Evolutionary conservation across 2,329 filamentous ascomycete genomes (phyloP).

Genomic region (Colletotrichum caudatum): DNA sequence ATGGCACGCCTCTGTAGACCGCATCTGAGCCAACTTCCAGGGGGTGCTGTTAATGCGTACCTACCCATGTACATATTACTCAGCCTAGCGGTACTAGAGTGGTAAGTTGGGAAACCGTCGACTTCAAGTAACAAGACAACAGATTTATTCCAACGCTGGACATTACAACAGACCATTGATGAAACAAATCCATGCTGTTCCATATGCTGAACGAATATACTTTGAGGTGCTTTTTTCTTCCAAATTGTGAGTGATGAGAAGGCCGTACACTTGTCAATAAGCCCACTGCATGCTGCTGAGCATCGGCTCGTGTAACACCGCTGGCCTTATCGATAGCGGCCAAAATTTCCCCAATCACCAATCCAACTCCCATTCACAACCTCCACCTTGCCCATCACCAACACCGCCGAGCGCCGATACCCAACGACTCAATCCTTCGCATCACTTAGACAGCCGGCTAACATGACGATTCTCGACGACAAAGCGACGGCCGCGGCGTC

Average conservation of each 20-base stretch:
- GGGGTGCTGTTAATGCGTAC: neutral
- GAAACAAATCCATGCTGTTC: neutral
- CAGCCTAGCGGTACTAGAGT: neutral
- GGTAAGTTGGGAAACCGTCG: neutral
- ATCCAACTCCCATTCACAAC: slow-evolving; percentile 2
- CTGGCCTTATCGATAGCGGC: slow-evolving; percentile 36
- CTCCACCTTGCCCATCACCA: neutral
- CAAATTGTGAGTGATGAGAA: neutral
- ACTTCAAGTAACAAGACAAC: neutral
- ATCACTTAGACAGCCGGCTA: neutral
- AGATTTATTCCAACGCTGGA: neutral
- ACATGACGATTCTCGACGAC: slow-evolving; percentile 14
- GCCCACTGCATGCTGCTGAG: neutral
- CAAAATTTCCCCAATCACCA: slow-evolving; percentile 35
- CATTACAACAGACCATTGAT: neutral
- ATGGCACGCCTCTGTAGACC: slow-evolving; percentile 29
- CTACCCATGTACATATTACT: neutral
- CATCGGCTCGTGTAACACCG: neutral
- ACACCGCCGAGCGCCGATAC: slow-evolving; percentile 1
- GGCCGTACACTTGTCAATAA: neutral
- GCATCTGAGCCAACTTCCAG: neutral
- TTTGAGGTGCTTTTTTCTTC: too few relatives aligned
- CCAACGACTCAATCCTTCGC: slow-evolving; percentile 11
- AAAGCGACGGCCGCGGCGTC: neutral
- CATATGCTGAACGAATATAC: too few relatives aligned